Base-by-base conservation (phyloP, 176 grass and related monocot species). In the Carex littledalei region DNA sequence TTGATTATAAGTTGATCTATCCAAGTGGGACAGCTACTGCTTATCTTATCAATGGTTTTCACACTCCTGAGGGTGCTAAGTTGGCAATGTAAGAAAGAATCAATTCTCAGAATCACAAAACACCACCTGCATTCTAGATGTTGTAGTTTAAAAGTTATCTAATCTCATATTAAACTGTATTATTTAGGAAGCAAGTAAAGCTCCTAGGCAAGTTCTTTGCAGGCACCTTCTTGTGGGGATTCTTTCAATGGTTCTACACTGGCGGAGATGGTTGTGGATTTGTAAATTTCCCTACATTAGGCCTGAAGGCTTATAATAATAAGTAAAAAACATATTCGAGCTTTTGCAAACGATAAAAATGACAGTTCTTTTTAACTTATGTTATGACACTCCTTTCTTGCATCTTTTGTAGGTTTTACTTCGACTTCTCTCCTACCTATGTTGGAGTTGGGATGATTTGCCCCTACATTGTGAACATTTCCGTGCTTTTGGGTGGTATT, bases 221-320 rank as follows among this genome's bases (percentile, higher is more conserved):
- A 8, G 15, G 85, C 29, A 90, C 90, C 79, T 94, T 97, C 79
- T 2, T 90, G 2, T 97, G 94, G 94, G 94, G 88, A 2, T 97
- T 94, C 86, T 97, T 97, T 75, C 92, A 94, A 80, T 97, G 94
- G 94, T 97, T 97, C 86, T 97, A 91, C 80, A 94, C 92, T 43
- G 94, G 86, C 24, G 90, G 87, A n/a, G 72, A 87, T 18, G 34
- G 32, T 17, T 95, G 94, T 22, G 94, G 94, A 85, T 95, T 95
- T 37, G 11, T 0, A 57, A 69, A 62, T 15, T 95, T 95, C 63
- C 94, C 91, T 63, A 70, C 89, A 66, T 81, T 95, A 52, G 94
- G 94, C 63, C 84, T 95, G 26, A 86, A 91, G 84, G 94, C 94
- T 70, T 92, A 60, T 74, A 69, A 85, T 29, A 91, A 97, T 84